Base-by-base conservation (phyloP, 1,284 basidiomycete genomes). In the Pseudozyma sp. region DNA sequence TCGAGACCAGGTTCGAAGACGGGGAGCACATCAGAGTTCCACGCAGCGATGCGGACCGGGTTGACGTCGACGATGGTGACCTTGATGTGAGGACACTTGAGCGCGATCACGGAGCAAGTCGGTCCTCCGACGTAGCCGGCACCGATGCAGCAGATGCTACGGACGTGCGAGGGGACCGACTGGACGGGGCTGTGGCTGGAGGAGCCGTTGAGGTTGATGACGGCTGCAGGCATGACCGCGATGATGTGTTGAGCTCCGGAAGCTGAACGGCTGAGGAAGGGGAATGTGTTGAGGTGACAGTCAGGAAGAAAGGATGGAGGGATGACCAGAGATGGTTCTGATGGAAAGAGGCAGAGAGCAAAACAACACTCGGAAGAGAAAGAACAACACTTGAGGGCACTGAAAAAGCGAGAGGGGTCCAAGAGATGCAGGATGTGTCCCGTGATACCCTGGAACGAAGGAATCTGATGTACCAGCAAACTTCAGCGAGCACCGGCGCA, bases 31-130 rank as follows among this genome's bases (percentile, higher is more conserved):
- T 87, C 85, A 68, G 87, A 88, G 87, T 99, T 99, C 96, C 96
- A 99, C 13, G 94, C 95, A 83, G 94, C 93, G 85, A 98, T 91
- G 73, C 97, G 92, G 64, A 90, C 88, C 83, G 95, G 89, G 89
- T 98, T 99, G 81, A 99, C 89, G 86, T 99, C 96, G 83, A 98
- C 96, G 82, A 99, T 99, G 82, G 93, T 98, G 84, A 98, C 96
- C 63, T 88, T 87, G 87, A 98, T 93, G 85, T 97, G 89, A 55
- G 96, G 94, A 86, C 94, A 96, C 85, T 92, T 94, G 83, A 92
- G 88, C n/a, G 93, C 94, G 76, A 97, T 93, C 81, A 97, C 93
- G 45, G 94, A 92, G 86, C 94, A 97, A 45, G 95, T 97, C 10
- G 84, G 84, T 3, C 85, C 85, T 31, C 85, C 94, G 83, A 97